A percentile compares a stretch with the other conserved stretches of the same genome.
Conservation (phyloP, 331 rosid species). For the Rhamnella rubrinervis region DNA sequence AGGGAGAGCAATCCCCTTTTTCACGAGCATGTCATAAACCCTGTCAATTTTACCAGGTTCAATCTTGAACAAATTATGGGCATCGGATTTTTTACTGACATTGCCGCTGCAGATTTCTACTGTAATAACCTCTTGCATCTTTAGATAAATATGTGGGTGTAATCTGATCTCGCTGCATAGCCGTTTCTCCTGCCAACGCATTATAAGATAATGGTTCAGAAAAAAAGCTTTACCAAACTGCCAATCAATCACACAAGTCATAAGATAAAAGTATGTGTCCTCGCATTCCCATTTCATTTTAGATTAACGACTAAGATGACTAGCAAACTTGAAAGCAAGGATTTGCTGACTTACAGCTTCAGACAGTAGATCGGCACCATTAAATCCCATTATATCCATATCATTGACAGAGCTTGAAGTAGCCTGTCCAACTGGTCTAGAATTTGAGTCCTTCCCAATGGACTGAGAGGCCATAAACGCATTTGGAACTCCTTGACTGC, state of each 20-base stretch:
- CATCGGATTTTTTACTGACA: conserved; percentile 68
- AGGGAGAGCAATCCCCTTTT: conserved; percentile 75
- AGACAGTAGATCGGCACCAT: conserved; percentile 77
- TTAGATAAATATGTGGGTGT: conserved; percentile 64
- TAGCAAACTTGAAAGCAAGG: not conserved
- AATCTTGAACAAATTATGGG: conserved; percentile 76
- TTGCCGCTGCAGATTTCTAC: conserved; percentile 64
- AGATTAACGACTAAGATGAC: not conserved
- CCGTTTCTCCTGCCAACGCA: conserved; percentile 80
- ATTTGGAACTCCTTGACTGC: conserved; percentile 68
- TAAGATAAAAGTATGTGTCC: not conserved
- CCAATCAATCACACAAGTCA: not conserved
- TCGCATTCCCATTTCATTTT: not conserved
- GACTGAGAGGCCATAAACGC: conserved; percentile 58
- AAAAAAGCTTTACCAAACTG: not conserved
- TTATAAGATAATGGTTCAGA: conserved; percentile 13
- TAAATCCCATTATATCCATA: conserved; percentile 58
- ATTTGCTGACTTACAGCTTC: conserved; percentile 64
- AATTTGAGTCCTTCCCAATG: conserved; percentile 53
- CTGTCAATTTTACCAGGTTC: conserved; percentile 69
- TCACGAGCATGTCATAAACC: conserved; percentile 86
- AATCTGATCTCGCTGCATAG: conserved; percentile 71
- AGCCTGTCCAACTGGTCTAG: conserved; percentile 63
- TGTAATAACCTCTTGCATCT: conserved; percentile 78
- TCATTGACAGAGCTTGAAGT: conserved; percentile 56